Evolutionary conservation across 169 alveolate species (phyloP).

Genomic region (Hammondia hammondi): DNA sequence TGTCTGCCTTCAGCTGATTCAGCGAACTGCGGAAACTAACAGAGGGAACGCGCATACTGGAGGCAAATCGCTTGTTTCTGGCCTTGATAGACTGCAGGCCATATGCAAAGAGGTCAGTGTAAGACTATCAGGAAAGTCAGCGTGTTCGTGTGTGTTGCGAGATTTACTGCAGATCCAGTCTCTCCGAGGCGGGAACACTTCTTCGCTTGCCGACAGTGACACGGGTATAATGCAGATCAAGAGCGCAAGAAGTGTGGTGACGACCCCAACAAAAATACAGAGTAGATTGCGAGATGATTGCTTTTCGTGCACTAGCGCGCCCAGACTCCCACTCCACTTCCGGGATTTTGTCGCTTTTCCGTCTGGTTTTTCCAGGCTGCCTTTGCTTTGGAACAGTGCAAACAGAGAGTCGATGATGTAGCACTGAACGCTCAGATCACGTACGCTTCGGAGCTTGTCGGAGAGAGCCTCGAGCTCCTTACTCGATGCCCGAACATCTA

Average conservation of each 20-base stretch:
- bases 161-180: too few relatives aligned
- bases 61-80: background rate
- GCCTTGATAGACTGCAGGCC: background rate
- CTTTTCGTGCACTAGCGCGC: too few relatives aligned
- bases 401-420: background rate
- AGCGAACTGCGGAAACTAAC: background rate
- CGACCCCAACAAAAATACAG: too few relatives aligned
- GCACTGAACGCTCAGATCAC: background rate
- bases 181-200: too few relatives aligned
- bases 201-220: background rate
- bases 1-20: background rate
- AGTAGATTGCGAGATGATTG: too few relatives aligned
- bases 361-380: background rate
- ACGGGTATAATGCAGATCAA: background rate
- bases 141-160: too few relatives aligned
- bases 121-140: too few relatives aligned
- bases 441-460: background rate
- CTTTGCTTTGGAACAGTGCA: background rate
- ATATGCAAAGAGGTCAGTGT: background rate
- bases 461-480: background rate
- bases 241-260: background rate
- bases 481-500: background rate
- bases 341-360: background rate
- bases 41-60: background rate
- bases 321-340: background rate